Percentiles rank a stretch among this genome's conserved stretches.
These are phyloP conservation scores for Kentomonas sorsogonicus DNA, from an alignment of 208 protist genomes.

Conservation along the genomic window DNA sequence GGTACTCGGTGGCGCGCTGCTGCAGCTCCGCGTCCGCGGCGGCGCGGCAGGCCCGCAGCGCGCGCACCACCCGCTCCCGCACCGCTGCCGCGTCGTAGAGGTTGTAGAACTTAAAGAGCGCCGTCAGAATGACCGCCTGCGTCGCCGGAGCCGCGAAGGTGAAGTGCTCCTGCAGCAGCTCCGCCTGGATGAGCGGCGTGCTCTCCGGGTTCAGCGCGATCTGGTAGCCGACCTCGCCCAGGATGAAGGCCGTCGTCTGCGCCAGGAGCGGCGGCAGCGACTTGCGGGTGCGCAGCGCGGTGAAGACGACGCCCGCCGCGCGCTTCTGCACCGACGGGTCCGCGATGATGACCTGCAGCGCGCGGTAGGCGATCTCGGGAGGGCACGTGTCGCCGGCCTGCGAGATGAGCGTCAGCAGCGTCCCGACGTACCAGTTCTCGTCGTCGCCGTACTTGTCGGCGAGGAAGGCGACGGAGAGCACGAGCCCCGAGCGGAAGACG, in stretches of 20 bases:
- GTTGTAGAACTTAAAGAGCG: slow-evolving; percentile 96
- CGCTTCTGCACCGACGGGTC: slow-evolving; percentile 94
- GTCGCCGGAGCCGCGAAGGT: slow-evolving; percentile 49
- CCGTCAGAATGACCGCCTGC: slow-evolving; percentile 89
- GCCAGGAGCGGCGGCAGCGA: slow-evolving; percentile 43
- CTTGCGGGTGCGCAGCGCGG: slow-evolving; percentile 32
- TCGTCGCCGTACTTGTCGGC: slow-evolving; percentile 95
- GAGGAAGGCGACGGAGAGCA: slow-evolving; percentile 94
- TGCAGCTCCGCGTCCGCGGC: slow-evolving; percentile 95
- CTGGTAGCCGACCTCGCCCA: slow-evolving; percentile 97
- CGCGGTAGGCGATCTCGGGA: slow-evolving; percentile 88
- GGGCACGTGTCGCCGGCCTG: slow-evolving; percentile 95
- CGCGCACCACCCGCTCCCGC: slow-evolving; percentile 64
- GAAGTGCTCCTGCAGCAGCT: slow-evolving; percentile 75
- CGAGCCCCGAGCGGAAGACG: slow-evolving; percentile 92
- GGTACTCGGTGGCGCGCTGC: slow-evolving; percentile 96
- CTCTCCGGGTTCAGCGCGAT: slow-evolving; percentile 91
- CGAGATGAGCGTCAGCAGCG: slow-evolving; percentile 93
- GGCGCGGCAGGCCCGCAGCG: slow-evolving; percentile 55
- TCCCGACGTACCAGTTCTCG: slow-evolving; percentile 93
- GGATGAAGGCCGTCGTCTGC: slow-evolving; percentile 86
- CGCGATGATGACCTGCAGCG: slow-evolving; percentile 96
- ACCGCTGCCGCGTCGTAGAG: slow-evolving; percentile 84
- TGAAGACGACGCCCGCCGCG: slow-evolving; percentile 78
- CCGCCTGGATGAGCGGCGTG: slow-evolving; percentile 79